Percentiles rank a stretch among this genome's conserved stretches.
Evolutionary conservation across 2,329 filamentous ascomycete genomes (phyloP).

Genomic region (Colletotrichum gloeosporioides): DNA sequence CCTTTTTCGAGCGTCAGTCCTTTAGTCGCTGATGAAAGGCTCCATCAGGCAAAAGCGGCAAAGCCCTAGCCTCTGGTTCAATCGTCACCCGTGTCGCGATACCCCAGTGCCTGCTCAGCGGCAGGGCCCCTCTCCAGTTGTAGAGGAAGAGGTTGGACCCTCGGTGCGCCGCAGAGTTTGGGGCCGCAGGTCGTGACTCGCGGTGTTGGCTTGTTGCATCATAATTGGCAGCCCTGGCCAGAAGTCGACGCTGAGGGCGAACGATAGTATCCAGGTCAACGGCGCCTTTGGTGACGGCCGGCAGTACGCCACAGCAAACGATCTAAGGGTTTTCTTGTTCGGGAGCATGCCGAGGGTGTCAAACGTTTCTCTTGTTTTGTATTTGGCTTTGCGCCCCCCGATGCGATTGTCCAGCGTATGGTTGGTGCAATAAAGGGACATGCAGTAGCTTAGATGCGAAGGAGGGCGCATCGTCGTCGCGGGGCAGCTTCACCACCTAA

Average conservation of each 20-base stretch:
- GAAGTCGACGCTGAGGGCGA: background rate
- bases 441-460: background rate
- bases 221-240: background rate
- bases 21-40: background rate
- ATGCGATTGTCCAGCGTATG: background rate
- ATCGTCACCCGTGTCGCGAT: background rate
- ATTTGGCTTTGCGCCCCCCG: background rate
- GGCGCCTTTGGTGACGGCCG: background rate
- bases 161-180: constrained; percentile 13
- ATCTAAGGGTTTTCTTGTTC: background rate
- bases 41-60: constrained; percentile 18
- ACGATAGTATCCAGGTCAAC: constrained; percentile 1
- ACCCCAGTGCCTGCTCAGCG: background rate
- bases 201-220: constrained; percentile 18
- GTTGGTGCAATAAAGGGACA: background rate
- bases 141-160: constrained; percentile 16
- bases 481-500: constrained; percentile 14
- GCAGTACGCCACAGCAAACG: background rate
- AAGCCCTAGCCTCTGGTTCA: constrained; percentile 10
- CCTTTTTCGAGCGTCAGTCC: constrained; percentile 3
- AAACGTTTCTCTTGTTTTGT: background rate
- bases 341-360: background rate
- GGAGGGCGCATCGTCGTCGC: background rate
- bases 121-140: background rate
- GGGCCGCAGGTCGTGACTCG: constrained; percentile 19